Conservation (phyloP, 2,329 filamentous ascomycete genomes). For the Aspergillus terreus region DNA sequence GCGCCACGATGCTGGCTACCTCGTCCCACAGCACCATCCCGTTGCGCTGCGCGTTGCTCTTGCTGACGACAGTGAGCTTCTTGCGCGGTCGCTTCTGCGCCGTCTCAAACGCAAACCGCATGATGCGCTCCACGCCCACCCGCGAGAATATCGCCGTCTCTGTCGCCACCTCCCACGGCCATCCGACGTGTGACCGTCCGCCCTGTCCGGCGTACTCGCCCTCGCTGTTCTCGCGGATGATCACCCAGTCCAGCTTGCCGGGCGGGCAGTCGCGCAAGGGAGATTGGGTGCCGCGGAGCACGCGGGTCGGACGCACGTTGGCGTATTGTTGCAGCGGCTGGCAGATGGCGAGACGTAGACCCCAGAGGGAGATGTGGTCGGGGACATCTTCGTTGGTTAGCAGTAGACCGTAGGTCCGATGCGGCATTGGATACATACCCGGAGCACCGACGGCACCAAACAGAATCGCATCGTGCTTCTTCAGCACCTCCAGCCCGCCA, state of each 20-base stretch:
- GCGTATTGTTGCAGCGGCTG: slow-evolving; percentile 66
- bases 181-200: slow-evolving; percentile 56
- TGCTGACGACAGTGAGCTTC: slow-evolving; percentile 60
- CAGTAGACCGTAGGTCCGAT: too few relatives aligned
- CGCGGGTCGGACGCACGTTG: slow-evolving; percentile 62
- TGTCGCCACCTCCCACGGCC: slow-evolving; percentile 59
- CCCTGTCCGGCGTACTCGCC: slow-evolving; percentile 65
- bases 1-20: slow-evolving; percentile 52
- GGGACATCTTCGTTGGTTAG: slow-evolving; percentile 49
- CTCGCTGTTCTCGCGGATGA: slow-evolving; percentile 64
- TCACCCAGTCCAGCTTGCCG: slow-evolving; percentile 64
- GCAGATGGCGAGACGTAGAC: slow-evolving; percentile 63
- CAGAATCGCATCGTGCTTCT: slow-evolving; percentile 61
- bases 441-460: slow-evolving; percentile 67
- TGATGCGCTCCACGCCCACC: slow-evolving; percentile 55
- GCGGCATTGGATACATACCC: slow-evolving; percentile 26
- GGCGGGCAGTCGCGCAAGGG: slow-evolving; percentile 53
- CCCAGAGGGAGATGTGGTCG: slow-evolving; percentile 66
- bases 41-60: slow-evolving; percentile 63
- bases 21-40: slow-evolving; percentile 69
- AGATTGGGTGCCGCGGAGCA: slow-evolving; percentile 58
- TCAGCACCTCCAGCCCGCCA: slow-evolving; percentile 55
- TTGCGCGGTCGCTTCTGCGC: slow-evolving; percentile 56
- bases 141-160: slow-evolving; percentile 64
- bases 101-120: slow-evolving; percentile 62